Percentiles rank a stretch among this genome's conserved stretches.
These are phyloP conservation scores for Camillea tinctor DNA, from an alignment of 2,329 filamentous ascomycete genomes.

Conservation along the genomic window DNA sequence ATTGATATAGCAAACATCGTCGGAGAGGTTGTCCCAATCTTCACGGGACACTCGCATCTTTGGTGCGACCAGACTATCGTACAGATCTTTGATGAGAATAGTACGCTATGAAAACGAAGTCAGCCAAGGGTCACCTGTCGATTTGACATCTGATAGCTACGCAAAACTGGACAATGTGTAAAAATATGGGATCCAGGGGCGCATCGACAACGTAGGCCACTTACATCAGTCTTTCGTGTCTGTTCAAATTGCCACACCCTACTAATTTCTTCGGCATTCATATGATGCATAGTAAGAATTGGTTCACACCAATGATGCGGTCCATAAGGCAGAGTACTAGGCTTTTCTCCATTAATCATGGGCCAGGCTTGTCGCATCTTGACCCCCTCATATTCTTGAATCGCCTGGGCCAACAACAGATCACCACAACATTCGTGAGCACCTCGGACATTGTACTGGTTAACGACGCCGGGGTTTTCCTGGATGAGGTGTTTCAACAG, in stretches of 20 bases:
- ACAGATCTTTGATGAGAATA: slow-evolving; percentile 49
- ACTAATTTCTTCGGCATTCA: slow-evolving; percentile 51
- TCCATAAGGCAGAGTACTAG: slow-evolving; percentile 48
- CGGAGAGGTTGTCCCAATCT: slow-evolving; percentile 54
- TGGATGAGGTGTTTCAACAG: slow-evolving; percentile 49
- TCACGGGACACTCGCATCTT: slow-evolving; percentile 41
- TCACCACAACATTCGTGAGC: slow-evolving; percentile 51
- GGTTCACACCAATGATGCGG: slow-evolving; percentile 55
- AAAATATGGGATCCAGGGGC: background rate
- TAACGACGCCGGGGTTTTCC: slow-evolving; percentile 41
- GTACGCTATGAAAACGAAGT: slow-evolving; percentile 35
- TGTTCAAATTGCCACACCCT: slow-evolving; percentile 54
- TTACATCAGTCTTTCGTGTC: slow-evolving; percentile 42
- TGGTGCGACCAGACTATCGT: slow-evolving; percentile 46
- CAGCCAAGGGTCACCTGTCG: too few species aligned
- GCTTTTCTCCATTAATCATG: slow-evolving; percentile 57
- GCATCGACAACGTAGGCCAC: slow-evolving; percentile 15
- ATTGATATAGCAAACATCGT: slow-evolving; percentile 46
- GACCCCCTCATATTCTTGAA: slow-evolving; percentile 44
- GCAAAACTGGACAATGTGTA: too few species aligned
- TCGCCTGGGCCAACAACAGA: slow-evolving; percentile 47
- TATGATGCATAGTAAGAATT: slow-evolving; percentile 56
- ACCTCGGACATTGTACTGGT: slow-evolving; percentile 46
- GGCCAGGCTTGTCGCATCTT: slow-evolving; percentile 46
- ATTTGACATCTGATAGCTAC: background rate